Percentiles rank a stretch among this genome's conserved stretches.
Evolutionary conservation across 148 eudicot genomes (phyloP).

Genomic region (Vaccinium macrocarpon): DNA sequence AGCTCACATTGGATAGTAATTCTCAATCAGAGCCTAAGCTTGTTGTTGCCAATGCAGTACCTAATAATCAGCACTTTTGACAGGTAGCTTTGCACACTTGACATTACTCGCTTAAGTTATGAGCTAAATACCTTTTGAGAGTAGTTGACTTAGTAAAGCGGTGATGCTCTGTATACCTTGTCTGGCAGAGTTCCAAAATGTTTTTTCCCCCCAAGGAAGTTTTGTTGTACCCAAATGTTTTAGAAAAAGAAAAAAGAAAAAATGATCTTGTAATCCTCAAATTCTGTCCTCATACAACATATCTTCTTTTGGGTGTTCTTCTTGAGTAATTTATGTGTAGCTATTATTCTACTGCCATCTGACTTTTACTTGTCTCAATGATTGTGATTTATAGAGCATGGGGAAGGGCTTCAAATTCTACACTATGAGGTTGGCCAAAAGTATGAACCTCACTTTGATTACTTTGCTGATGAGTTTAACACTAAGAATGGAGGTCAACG

Average conservation of each 20-base stretch:
- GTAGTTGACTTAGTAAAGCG: neutral
- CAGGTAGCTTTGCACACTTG: neutral
- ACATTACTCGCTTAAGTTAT: neutral
- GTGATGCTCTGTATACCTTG: neutral
- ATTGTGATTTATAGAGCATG: conserved; percentile 36
- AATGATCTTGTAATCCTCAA: neutral
- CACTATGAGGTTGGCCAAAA: conserved; percentile 67
- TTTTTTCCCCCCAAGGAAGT: neutral
- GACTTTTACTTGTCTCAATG: neutral
- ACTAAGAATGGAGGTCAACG: conserved; percentile 66
- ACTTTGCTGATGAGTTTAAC: conserved; percentile 54
- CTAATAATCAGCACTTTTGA: neutral
- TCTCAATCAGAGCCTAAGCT: neutral
- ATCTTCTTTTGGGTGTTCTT: neutral
- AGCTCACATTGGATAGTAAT: neutral
- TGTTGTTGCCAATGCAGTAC: neutral
- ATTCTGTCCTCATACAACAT: neutral
- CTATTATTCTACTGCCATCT: neutral
- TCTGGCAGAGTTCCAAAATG: neutral
- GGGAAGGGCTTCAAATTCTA: conserved; percentile 74
- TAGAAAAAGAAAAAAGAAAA: neutral
- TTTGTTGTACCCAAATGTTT: neutral
- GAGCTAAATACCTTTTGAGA: neutral
- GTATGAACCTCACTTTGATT: conserved; percentile 61
- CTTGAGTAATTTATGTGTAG: neutral